Conservation (phyloP, 306 rosid species). For the Corylus avellana region DNA sequence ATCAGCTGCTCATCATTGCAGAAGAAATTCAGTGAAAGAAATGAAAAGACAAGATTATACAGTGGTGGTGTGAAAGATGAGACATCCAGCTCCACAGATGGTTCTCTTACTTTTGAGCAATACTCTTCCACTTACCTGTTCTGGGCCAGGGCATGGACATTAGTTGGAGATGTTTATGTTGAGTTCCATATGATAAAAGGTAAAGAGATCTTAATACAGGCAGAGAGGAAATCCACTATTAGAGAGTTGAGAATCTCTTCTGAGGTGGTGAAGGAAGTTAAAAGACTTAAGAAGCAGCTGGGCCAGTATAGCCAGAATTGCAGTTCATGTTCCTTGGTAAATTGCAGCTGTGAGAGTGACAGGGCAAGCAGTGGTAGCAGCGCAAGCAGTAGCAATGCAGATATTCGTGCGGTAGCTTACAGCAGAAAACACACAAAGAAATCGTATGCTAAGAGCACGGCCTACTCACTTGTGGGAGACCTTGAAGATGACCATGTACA, state of each 20-base stretch:
- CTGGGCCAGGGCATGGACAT: conserved; percentile 95
- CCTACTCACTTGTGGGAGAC: conserved; percentile 47
- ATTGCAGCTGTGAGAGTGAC: conserved; percentile 97
- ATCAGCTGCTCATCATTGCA: conserved; percentile 47
- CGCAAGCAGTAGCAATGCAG: conserved; percentile 79
- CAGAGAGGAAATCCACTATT: conserved; percentile 50
- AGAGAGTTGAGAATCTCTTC: conserved; percentile 77
- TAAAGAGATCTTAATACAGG: conserved; percentile 46
- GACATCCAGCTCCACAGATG: conserved; percentile 36
- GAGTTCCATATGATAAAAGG: conserved; percentile 64
- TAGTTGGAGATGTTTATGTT: conserved; percentile 86
- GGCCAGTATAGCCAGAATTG: conserved; percentile 71
- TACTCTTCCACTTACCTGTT: conserved; percentile 74
- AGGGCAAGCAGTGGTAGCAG: conserved; percentile 97
- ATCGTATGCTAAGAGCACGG: conserved; percentile 39
- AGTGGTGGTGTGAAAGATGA: conserved; percentile 38
- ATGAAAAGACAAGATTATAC: conserved; percentile 38
- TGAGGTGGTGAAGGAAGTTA: conserved; percentile 95
- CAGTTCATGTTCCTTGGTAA: conserved; percentile 81
- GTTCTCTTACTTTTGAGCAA: conserved; percentile 50
- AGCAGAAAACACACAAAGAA: conserved; percentile 66
- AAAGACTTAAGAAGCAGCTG: conserved; percentile 86
- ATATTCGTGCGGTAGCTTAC: conserved; percentile 34
- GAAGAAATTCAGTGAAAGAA: conserved; percentile 40
- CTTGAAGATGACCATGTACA: conserved; percentile 36